Evolutionary conservation across 805 yeast species (phyloP), one percentile per base, ranked within the genome.

Genomic region (Schwanniomyces yamadae): DNA sequence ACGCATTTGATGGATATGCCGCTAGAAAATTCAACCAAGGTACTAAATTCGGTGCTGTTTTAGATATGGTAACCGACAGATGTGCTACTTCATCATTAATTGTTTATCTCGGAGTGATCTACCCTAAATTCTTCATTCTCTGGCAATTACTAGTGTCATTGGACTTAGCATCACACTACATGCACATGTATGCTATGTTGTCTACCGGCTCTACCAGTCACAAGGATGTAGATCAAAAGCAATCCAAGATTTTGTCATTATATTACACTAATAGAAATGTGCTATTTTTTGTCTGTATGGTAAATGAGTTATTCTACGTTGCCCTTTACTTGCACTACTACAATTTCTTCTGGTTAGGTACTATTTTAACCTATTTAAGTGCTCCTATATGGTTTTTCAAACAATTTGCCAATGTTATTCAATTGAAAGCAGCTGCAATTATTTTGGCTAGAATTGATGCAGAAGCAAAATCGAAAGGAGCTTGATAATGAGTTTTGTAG

Each of bases 21-120:
- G 99, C 99, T 4, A 75, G 99, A 45, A 75, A 75, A 52, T 87
- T 73, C 58, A 78, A 85, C 57, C 99, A 93, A 61, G 83, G 95
- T 11, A 86, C 97, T 21, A 76, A 78, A 48, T 87, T 88, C 48
- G 99, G 99, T 23, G 98, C 99, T 13, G 95, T 95, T 14, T 74
- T 93, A 50, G 99, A 93, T 62, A 93, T 93, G 99, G 97, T 93
- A 21, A 91, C 99, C 13, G 99, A 93, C 60, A 75, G 99, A 55
- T 93, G 97, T 58, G 90, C 99, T 10, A 93, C 99, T 0, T 78
- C 95, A 10, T 84, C 96, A n/a, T 73, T 93, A 52, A 80, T 93
- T 48, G 89, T 95, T 59, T 93, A 77, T 59, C 70, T 93, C 39
- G 78, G 93, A 47, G 80, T 85, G 23, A 68, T 84, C 31, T 91